These are phyloP conservation scores for Penicillium alfredii DNA, from an alignment of 495 filamentous ascomycete genomes.

Conservation along the genomic window DNA sequence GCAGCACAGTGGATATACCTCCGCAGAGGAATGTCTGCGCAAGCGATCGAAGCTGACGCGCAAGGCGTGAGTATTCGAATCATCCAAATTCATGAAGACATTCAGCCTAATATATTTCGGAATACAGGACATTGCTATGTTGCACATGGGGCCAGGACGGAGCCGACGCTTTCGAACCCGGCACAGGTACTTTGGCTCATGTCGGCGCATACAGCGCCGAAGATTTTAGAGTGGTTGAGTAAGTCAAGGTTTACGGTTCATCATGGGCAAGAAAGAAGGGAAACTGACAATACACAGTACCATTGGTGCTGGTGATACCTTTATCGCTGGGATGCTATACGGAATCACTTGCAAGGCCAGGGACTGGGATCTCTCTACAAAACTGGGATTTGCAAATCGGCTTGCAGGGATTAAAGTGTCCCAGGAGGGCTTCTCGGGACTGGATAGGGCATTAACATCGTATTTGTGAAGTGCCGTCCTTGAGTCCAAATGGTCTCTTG, in stretches of 20 bases:
- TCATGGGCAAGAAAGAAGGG: not conserved
- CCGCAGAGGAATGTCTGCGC: conserved; percentile 44
- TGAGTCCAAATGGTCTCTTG: too few relatives aligned
- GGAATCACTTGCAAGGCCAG: conserved; percentile 45
- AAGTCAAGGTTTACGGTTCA: conserved; percentile 33
- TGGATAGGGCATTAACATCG: conserved; percentile 29
- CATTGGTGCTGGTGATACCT: conserved; percentile 69
- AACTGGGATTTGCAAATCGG: conserved; percentile 56
- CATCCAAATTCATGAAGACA: not conserved
- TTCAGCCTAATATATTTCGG: not conserved
- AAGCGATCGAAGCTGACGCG: conserved; percentile 36
- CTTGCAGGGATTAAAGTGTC: conserved; percentile 63
- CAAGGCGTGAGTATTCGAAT: conserved; percentile 40
- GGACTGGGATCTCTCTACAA: conserved; percentile 46
- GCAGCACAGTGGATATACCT: conserved; percentile 43
- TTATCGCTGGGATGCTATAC: conserved; percentile 66
- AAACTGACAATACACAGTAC: conserved; percentile 40
- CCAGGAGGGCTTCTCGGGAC: conserved; percentile 57
- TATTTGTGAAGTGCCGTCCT: too few relatives aligned
- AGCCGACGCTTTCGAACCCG: conserved; percentile 44
- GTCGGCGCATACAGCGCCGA: conserved; percentile 39
- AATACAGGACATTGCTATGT: conserved; percentile 47
- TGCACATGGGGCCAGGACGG: conserved; percentile 67
- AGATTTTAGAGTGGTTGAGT: conserved; percentile 54
- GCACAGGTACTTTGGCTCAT: conserved; percentile 32